Evolutionary conservation across 306 rosid species (phyloP), one percentile per base, ranked within the genome.

Genomic region (Fragaria iinumae): DNA sequence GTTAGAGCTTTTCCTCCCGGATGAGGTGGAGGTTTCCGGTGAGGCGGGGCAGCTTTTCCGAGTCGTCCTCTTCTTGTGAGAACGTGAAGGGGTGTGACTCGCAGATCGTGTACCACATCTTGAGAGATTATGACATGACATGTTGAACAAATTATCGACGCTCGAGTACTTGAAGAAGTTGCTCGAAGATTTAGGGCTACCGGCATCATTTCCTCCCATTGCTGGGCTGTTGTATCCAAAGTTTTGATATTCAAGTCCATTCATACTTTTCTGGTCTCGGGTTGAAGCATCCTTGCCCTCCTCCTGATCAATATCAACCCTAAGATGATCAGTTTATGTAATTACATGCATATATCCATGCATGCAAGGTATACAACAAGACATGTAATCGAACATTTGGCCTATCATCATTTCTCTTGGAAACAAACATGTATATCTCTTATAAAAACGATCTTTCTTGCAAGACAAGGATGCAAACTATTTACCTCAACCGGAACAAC

Each of bases 111-210:
- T 60, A 3, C 53, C 32, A 45, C 76, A 55, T 59, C 17, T 55
- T 21, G 76, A 13, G 76, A 73, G 25, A 23, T 59, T 60, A 13
- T 57, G 67, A 56, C 52, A 72, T 34, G 76, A 63, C 73, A 57
- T 1, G 53, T 17, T 21, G 70, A 82, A 79, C 72, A 65, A 66
- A 75, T 23, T 34, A 18, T 82, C 86, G 4, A 48, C 6, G 36
- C 85, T 89, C 66, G 75, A 67, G 59, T 56, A 65, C 78, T 78
- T 80, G 65, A 10, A 34, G 66, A 8, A 48, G 48, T 41, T 27
- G 70, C 27, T 65, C 13, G 70, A 17, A 65, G 27, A 65, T 57
- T 23, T 59, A 21, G 76, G 67, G 76, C 83, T 66, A 38, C 25
- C 49, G 43, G 48, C 17, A 63, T 32, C 48, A 59, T 75, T 64